Conservation (phyloP, 1,284 basidiomycete genomes). For the Mycena citricolor region DNA sequence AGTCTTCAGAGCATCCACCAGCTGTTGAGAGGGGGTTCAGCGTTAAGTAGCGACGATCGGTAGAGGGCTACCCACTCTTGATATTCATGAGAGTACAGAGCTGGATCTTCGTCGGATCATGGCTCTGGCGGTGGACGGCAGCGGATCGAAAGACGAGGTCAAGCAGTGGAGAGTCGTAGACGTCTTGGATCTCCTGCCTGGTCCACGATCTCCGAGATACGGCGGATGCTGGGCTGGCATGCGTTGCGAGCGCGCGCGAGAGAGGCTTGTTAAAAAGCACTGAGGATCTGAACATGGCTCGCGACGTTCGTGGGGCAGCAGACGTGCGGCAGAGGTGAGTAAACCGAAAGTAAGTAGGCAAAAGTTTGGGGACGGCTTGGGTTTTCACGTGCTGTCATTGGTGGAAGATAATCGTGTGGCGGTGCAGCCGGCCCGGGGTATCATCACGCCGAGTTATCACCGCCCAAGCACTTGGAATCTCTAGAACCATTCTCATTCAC, state of each 20-base stretch:
- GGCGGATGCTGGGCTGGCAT: slow-evolving; percentile 41
- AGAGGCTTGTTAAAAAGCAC: slow-evolving; percentile 24
- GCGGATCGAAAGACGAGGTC: slow-evolving; percentile 87
- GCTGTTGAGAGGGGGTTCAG: slow-evolving; percentile 44
- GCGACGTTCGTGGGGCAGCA: too few relatives aligned
- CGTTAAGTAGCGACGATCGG: slow-evolving; percentile 19
- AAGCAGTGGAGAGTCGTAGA: slow-evolving; percentile 81
- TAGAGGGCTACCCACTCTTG: slow-evolving; percentile 72
- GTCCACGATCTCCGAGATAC: slow-evolving; percentile 55
- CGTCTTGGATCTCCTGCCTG: slow-evolving; percentile 69
- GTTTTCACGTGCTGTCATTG: too few relatives aligned
- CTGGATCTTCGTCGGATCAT: slow-evolving; percentile 90
- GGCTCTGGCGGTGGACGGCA: slow-evolving; percentile 80
- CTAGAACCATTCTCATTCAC: too few relatives aligned
- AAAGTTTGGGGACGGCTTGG: too few relatives aligned
- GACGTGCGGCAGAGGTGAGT: too few relatives aligned
- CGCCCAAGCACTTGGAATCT: too few relatives aligned
- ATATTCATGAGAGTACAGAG: slow-evolving; percentile 99
- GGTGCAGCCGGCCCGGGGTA: too few relatives aligned
- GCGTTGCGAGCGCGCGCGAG: slow-evolving; percentile 60
- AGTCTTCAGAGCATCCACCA: slow-evolving; percentile 96
- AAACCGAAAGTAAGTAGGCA: too few relatives aligned
- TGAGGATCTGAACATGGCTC: slow-evolving; percentile 31
- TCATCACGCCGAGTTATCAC: too few relatives aligned
- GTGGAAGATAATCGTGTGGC: too few relatives aligned